Base-by-base conservation (phyloP, 768 basidiomycete genomes). In the Dioszegia hungarica region DNA sequence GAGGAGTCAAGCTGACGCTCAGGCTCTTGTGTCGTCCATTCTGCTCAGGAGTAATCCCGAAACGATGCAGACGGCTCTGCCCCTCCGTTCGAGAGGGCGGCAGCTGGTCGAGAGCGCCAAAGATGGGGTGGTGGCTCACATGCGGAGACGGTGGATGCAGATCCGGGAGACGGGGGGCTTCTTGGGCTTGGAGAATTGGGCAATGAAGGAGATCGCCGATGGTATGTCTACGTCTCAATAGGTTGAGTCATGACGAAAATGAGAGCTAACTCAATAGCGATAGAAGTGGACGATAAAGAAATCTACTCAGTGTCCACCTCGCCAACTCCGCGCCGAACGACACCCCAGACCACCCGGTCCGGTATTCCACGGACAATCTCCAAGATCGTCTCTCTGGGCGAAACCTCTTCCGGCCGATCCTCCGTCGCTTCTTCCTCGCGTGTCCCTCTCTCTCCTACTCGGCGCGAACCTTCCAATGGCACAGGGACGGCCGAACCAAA, bases 161-260 rank as follows among this genome's bases (percentile, higher is more conserved):
- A 82, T 91, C 27, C 81, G 86, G 12, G 83, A 86, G 46, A 84
- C 85, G 48, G 83, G 84, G n/a, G 89, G 88, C 0, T 94, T 97
- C 65, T 85, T 87, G 48, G 70, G 77, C 3, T 79, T 98, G n/a
- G 90, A 94, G 46, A 81, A 81, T 3, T 95, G 90, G 90, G 85
- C 87, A 0, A 73, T 93, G 52, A 86, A 90, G 72, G 94, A 97
- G 69, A 90, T 98, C 37, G 82, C 84, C 38, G 83, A 87, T 67
- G 82, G 90, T 89, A 60, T 65, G 87, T 80, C 41, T 34, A 34
- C 11, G 12, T 50, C 5, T 2, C n/a, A 11, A n/a, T n/a, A n/a
- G n/a, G n/a, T n/a, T n/a, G n/a, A n/a, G n/a, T n/a, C n/a, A n/a
- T n/a, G n/a, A n/a, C n/a, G n/a, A n/a, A n/a, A n/a, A n/a, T n/a